Evolutionary conservation across 2,329 filamentous ascomycete genomes (phyloP), one percentile per base, ranked within the genome.

Genomic region (Hypoxylon sp.): DNA sequence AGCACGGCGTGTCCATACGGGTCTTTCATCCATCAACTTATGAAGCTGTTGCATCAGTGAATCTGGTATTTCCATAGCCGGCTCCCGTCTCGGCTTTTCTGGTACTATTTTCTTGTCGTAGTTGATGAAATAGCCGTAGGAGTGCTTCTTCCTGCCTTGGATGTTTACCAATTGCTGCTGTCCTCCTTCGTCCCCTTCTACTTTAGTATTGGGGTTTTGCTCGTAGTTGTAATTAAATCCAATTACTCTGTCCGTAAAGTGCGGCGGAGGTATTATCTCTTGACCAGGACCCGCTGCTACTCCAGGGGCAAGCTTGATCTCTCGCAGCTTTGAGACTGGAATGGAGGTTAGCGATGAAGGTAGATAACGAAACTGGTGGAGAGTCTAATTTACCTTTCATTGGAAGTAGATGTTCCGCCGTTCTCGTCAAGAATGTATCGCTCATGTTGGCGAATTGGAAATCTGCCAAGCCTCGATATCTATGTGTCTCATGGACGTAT

Each of bases 1-100:
- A 1, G 91, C 92, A 19, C 95, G 89, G 0, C 94, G 89, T 2
- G 95, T 98, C 89, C 94, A 97, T 50, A 97, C 89, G 0, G 94
- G 94, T 0, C 95, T 88, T 58, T 91, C 82, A 2, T 89, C 83
- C 75, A 98, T 90, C 5, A 93, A 86, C 0, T 84, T 80, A 62
- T 87, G 82, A 47, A 98, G 83, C 42, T 88, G 84, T 2, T 81
- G 82, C 71, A 97, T 88, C 21, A 93, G 85, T 24, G 87, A 83
- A 62, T 87, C 87, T 58, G 94, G 85, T 32, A 87, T 83, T 1
- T 85, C 82, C 68, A 92, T 87, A 0, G 89, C 82, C 24, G 89
- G 88, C 0, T 88, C 86, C 1, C 84, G 80, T 19, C 85, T 85
- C 1, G 94, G 93, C 0, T 89, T 88, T 0, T 80, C 77, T 0